Conservation (phyloP, 345 rosid species). For the Mangifera indica region DNA sequence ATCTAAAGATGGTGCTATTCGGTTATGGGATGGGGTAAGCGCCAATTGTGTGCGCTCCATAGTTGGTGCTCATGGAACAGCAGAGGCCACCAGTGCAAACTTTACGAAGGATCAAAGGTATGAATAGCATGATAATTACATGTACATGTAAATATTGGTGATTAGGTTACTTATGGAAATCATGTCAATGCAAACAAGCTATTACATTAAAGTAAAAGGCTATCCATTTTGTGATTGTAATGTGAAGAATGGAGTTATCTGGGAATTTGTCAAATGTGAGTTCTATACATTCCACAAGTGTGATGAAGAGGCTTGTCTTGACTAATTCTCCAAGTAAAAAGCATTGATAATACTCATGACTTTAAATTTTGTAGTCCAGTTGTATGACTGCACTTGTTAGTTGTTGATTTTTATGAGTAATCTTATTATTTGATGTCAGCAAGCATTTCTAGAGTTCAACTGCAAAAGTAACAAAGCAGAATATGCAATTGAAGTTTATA, state of each 20-base stretch:
- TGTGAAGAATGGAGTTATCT: neutral
- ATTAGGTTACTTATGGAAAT: neutral
- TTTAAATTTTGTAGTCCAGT: neutral
- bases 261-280: neutral
- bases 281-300: neutral
- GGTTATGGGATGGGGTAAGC: constrained; percentile 74
- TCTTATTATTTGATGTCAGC: neutral
- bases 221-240: no score
- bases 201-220: neutral
- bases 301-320: constrained; percentile 4
- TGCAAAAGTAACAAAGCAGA: constrained; percentile 4
- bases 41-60: constrained; percentile 67
- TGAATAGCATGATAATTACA: constrained; percentile 3
- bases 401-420: neutral
- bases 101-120: constrained; percentile 87
- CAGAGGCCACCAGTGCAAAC: constrained; percentile 67
- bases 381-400: neutral
- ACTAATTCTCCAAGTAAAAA: neutral
- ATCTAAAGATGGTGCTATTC: constrained; percentile 77
- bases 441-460: neutral
- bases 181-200: constrained; percentile 3
- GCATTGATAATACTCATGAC: neutral
- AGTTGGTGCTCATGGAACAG: constrained; percentile 64
- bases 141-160: neutral
- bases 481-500: neutral